Conservation (phyloP, 2,329 filamentous ascomycete species). For the Ceratocystis diversiconidia region DNA sequence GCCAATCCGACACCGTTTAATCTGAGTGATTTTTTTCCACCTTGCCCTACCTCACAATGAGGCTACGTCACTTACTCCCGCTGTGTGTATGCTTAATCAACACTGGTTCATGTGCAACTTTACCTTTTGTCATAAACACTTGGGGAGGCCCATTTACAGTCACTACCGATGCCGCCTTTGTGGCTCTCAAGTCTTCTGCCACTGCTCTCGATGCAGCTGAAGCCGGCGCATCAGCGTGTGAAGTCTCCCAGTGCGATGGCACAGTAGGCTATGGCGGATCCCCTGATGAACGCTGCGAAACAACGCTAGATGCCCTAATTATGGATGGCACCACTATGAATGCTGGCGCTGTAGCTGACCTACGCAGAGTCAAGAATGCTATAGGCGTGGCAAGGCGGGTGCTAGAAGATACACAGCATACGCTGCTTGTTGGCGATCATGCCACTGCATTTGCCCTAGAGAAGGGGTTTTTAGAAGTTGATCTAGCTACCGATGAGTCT, state of each 20-base stretch:
- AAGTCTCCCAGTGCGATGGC: constrained; percentile 38
- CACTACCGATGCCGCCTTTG: constrained; percentile 38
- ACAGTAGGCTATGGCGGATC: constrained; percentile 42
- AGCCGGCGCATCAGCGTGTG: constrained; percentile 37
- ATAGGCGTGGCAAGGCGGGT: constrained; percentile 37
- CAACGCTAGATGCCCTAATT: constrained; percentile 44
- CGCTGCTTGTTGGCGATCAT: constrained; percentile 37
- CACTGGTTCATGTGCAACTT: neutral
- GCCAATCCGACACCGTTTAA: too few species aligned
- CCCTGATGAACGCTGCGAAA: constrained; percentile 42
- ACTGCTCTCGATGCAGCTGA: constrained; percentile 38
- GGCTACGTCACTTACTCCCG: neutral
- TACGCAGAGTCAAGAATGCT: constrained; percentile 36
- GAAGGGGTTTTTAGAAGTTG: constrained; percentile 35
- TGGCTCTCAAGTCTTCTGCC: constrained; percentile 24
- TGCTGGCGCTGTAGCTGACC: constrained; percentile 37
- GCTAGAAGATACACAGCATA: constrained; percentile 37
- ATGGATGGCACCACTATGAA: constrained; percentile 43
- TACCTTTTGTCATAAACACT: constrained; percentile 40
- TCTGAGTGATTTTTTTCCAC: too few species aligned
- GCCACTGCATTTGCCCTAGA: constrained; percentile 39
- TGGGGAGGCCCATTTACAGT: constrained; percentile 39
- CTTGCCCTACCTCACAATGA: neutral
- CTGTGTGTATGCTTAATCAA: neutral
- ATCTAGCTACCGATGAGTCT: constrained; percentile 31